Base-by-base conservation (phyloP, 257 asterid species). In the Agastache rugosa region DNA sequence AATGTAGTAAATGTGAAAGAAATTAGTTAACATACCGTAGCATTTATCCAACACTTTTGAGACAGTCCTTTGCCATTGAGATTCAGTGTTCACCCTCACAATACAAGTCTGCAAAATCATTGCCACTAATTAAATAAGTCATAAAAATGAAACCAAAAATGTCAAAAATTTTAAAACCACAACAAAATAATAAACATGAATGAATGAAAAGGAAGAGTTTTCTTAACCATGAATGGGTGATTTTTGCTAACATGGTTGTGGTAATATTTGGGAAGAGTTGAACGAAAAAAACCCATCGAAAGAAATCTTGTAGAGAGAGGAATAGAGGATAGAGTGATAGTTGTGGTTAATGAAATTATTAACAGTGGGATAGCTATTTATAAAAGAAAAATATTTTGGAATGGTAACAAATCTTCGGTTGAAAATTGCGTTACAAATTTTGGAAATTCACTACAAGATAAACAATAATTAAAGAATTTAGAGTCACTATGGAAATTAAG, bases 31-130 rank as follows among this genome's bases (percentile, higher is more conserved):
- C 79, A 39, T 17, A 77, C 85, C 86, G 11, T 72, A 64, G 34
- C 83, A 76, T 69, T 69, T 37, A 9, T 56, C 58, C 77, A 79
- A 62, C 35, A 79, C 79, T 63, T 50, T 79, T 17, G 1, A 7
- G 4, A 51, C 25, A 51, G 86, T 82, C 45, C 27, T 75, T 54
- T 77, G 67, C 81, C 81, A 67, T 0, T 64, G 19, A 35, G 77
- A 73, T 11, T 35, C 55, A 22, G 67, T 69, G 71, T 78, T 41
- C 75, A 78, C 80, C 78, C 53, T 81, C 76, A 81, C 78, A 29
- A 81, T 14, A 50, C 80, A 74, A 63, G 80, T 76, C 86, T 83
- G 82, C 79, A 75, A 2, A 31, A 31, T 41, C 22, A 65, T 0
- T 9, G 4, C 31, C 15, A 35, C 29, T 50, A n/a, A n/a, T n/a